Conservation (phyloP, 805 yeast species). For the Hanseniaspora singularis region DNA sequence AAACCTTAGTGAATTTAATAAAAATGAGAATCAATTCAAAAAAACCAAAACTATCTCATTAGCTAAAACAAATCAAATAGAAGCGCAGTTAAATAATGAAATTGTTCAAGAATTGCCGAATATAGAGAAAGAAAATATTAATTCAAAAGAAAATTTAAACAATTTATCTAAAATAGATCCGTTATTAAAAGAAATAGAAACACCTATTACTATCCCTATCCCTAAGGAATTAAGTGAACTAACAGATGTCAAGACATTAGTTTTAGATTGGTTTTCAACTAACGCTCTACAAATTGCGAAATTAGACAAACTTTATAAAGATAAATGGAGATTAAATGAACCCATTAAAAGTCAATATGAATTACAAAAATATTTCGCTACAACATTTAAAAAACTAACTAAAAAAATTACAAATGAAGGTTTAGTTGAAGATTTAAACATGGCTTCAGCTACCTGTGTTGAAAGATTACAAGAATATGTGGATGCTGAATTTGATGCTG, state of each 20-base stretch:
- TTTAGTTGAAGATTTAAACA: background rate
- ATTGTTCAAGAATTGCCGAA: too few relatives aligned
- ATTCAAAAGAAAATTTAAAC: background rate
- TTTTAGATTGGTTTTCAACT: constrained; percentile 10
- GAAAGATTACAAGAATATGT: constrained; percentile 5
- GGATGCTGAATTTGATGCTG: background rate
- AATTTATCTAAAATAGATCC: constrained; percentile 3
- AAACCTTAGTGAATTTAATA: too few relatives aligned
- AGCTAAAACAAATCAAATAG: too few relatives aligned
- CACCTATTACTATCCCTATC: background rate
- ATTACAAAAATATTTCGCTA: constrained; percentile 5
- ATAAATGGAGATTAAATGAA: constrained; percentile 5
- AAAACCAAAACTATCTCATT: too few relatives aligned
- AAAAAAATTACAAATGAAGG: constrained; percentile 1
- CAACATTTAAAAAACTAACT: constrained; percentile 3
- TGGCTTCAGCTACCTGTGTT: constrained; percentile 2
- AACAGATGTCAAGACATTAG: background rate
- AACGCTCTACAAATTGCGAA: constrained; percentile 2
- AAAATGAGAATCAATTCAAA: too few relatives aligned
- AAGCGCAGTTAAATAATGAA: too few relatives aligned
- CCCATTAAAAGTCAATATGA: constrained; percentile 11
- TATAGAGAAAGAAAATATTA: too few relatives aligned
- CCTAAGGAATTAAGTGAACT: constrained; percentile 1
- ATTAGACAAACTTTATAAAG: constrained; percentile 6
- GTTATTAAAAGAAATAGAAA: background rate